Conservation (phyloP, 345 rosid genomes). For the Populus ilicifolia region DNA sequence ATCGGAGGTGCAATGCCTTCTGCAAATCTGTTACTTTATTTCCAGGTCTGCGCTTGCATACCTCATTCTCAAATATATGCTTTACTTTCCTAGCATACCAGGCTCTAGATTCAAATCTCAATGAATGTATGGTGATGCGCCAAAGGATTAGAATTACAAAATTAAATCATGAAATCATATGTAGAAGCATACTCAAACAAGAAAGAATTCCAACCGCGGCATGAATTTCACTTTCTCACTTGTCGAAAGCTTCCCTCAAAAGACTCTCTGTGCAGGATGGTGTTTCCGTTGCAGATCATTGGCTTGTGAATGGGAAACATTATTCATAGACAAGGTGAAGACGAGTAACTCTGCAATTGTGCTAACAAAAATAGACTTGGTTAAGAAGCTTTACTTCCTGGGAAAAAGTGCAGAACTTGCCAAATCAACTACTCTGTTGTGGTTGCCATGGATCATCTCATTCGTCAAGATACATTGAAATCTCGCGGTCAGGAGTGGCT, state of each 20-base stretch:
- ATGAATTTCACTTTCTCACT: neutral
- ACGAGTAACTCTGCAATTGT: neutral
- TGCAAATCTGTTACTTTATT: conserved; percentile 77
- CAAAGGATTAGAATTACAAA: neutral
- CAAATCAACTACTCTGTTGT: neutral
- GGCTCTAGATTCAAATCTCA: neutral
- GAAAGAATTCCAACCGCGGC: neutral
- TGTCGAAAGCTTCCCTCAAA: neutral
- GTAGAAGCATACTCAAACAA: neutral
- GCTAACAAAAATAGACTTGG: neutral
- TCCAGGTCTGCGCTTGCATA: conserved; percentile 47
- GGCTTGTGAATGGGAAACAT: conserved; percentile 84
- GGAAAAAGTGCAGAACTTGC: neutral
- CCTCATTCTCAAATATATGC: neutral
- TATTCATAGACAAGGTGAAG: conserved; percentile 72
- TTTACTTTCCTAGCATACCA: neutral
- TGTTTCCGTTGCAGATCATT: conserved; percentile 63
- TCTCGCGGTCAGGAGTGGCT: conserved; percentile 76
- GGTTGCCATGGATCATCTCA: neutral
- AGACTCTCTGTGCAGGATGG: conserved; percentile 42
- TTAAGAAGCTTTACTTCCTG: neutral
- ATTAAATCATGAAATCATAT: neutral
- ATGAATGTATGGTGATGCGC: neutral
- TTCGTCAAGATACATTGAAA: neutral
- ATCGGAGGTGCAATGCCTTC: conserved; percentile 92